These are phyloP conservation scores for Saccharomyces hybrid DNA, from an alignment of 1,139 yeast species.

Conservation along the genomic window DNA sequence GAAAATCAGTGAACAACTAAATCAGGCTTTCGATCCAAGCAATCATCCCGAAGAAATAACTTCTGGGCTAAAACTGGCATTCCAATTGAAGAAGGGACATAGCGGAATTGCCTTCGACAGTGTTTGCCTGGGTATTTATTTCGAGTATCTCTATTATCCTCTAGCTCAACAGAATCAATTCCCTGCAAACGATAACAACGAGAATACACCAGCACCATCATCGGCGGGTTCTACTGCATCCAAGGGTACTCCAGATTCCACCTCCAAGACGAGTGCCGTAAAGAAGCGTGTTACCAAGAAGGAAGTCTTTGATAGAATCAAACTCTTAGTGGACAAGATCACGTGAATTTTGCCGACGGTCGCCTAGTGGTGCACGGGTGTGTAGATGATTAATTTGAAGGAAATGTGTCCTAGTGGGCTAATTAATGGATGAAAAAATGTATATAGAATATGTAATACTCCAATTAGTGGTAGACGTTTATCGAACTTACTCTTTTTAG, in stretches of 20 bases:
- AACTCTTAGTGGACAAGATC: slow-evolving; percentile 23
- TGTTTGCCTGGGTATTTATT: slow-evolving; percentile 26
- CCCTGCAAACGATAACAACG: background rate
- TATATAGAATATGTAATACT: background rate
- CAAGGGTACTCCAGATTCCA: slow-evolving; percentile 1
- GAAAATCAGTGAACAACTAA: slow-evolving; percentile 17
- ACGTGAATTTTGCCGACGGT: slow-evolving; percentile 6
- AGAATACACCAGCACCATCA: background rate
- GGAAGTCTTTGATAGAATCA: slow-evolving; percentile 30
- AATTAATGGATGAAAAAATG: background rate
- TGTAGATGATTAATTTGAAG: background rate
- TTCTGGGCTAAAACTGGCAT: slow-evolving; percentile 23
- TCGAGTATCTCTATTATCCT: slow-evolving; percentile 28
- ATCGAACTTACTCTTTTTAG: background rate
- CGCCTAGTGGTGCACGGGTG: background rate
- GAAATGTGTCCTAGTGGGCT: background rate
- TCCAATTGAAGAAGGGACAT: slow-evolving; percentile 28
- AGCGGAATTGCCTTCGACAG: slow-evolving; percentile 30
- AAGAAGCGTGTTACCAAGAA: slow-evolving; percentile 31
- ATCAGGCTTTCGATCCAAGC: slow-evolving; percentile 13
- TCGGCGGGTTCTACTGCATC: background rate
- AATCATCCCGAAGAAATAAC: slow-evolving; percentile 16
- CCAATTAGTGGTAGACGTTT: background rate
- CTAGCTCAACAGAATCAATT: background rate
- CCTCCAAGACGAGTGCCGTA: slow-evolving; percentile 8